A percentile compares a stretch with the other conserved stretches of the same genome.
phyloP scores from a whole-genome alignment of 2,329 filamentous ascomycete species.

The Verticillium longisporum region DNA sequence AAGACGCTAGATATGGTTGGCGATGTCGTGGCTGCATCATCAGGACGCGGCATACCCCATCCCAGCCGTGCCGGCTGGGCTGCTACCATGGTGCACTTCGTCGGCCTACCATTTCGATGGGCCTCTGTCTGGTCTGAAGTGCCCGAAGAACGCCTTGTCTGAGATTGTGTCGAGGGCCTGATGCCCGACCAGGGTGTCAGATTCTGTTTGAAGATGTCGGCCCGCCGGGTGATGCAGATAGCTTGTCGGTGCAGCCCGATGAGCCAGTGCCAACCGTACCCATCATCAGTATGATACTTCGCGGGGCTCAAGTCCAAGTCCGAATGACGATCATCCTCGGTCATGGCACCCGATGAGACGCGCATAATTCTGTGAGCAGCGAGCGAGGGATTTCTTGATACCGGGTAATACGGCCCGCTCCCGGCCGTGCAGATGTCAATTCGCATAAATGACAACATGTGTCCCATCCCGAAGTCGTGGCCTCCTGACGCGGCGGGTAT shows the following conservation, averaged over 20 bases:
- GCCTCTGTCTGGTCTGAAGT: too few species aligned
- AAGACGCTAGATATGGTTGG: background rate
- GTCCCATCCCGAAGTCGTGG: background rate
- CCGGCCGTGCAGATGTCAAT: background rate
- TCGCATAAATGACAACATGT: background rate
- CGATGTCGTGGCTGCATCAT: too few species aligned
- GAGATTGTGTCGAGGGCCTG: background rate
- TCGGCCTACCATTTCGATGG: too few species aligned
- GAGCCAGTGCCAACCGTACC: background rate
- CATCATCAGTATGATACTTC: background rate
- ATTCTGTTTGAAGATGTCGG: background rate
- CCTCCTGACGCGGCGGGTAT: background rate
- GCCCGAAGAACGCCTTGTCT: too few species aligned
- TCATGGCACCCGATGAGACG: background rate
- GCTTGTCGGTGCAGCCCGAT: background rate
- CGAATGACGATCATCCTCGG: background rate
- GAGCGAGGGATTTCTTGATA: background rate
- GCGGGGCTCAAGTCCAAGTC: background rate
- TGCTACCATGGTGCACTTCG: too few species aligned
- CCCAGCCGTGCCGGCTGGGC: background rate
- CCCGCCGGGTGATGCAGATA: background rate
- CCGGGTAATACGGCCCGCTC: background rate
- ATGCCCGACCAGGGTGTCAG: background rate
- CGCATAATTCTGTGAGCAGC: background rate
- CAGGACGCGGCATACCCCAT: too few species aligned